Evolutionary conservation across 2,329 filamentous ascomycete species (phyloP).

Genomic region (Hymenoscyphus linearis): DNA sequence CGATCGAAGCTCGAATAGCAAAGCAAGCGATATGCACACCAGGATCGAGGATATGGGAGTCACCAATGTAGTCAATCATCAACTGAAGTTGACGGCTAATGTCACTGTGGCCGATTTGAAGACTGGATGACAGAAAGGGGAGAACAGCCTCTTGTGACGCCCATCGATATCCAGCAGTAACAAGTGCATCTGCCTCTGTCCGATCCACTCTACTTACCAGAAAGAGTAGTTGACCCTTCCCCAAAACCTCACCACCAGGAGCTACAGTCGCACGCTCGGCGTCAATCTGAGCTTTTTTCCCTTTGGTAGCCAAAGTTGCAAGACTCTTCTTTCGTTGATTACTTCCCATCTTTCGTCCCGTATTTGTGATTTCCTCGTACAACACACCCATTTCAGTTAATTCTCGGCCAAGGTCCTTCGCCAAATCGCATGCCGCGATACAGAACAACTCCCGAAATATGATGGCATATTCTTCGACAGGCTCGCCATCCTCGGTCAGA

Average conservation of each 20-base stretch:
- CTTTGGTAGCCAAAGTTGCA: conserved; percentile 1
- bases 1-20: conserved; percentile 46
- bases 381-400: conserved; percentile 62
- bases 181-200: conserved; percentile 57
- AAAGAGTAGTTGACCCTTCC: conserved; percentile 75
- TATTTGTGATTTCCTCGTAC: conserved; percentile 71
- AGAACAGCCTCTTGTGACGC: conserved; percentile 64
- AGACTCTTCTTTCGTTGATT: conserved; percentile 8
- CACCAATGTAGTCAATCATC: conserved; percentile 56
- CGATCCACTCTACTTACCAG: conserved; percentile 60
- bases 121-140: conserved; percentile 61
- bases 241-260: conserved; percentile 48
- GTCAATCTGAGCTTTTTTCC: conserved; percentile 1
- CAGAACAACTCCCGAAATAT: conserved; percentile 82
- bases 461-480: conserved; percentile 65
- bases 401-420: conserved; percentile 57
- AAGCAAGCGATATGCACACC: conserved; percentile 56
- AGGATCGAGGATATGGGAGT: conserved; percentile 40
- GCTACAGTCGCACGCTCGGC: conserved; percentile 51
- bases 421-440: conserved; percentile 69
- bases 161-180: conserved; percentile 73
- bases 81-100: conserved; percentile 55
- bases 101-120: conserved; percentile 65
- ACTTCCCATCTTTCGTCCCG: conserved; percentile 40
- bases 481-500: conserved; percentile 48